These are phyloP conservation scores for Mycena latifolia DNA, from an alignment of 768 basidiomycete species.

Conservation along the genomic window DNA sequence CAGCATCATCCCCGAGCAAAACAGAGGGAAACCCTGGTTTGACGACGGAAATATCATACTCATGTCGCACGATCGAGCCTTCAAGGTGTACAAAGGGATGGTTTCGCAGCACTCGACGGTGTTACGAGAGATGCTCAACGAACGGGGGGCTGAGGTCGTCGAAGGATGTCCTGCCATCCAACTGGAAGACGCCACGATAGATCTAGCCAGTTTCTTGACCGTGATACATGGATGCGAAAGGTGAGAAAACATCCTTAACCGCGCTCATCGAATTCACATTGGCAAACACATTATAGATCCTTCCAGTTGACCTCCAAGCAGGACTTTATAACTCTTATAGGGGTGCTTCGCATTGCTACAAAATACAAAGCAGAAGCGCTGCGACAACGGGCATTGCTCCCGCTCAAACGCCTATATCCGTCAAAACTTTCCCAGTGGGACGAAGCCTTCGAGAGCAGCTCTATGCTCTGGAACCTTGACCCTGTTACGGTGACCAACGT, in stretches of 20 bases:
- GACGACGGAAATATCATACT: slow-evolving; percentile 32
- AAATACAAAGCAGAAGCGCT: slow-evolving; percentile 32
- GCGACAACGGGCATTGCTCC: slow-evolving; percentile 30
- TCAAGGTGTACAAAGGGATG: slow-evolving; percentile 40
- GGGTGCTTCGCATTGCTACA: slow-evolving; percentile 34
- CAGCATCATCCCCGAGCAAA: slow-evolving; percentile 32
- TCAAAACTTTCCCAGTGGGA: slow-evolving; percentile 32
- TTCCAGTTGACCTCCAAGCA: slow-evolving; percentile 24
- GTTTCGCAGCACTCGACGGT: slow-evolving; percentile 41
- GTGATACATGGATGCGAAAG: slow-evolving; percentile 33
- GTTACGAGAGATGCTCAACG: slow-evolving; percentile 40
- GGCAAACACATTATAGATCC: slow-evolving; percentile 4
- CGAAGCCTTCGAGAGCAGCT: slow-evolving; percentile 28
- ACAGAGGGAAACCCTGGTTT: slow-evolving; percentile 30
- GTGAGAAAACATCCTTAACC: not conserved
- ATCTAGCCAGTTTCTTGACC: slow-evolving; percentile 25
- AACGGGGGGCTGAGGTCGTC: not conserved
- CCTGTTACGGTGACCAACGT: slow-evolving; percentile 27
- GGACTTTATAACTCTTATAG: slow-evolving; percentile 18
- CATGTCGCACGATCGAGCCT: slow-evolving; percentile 21
- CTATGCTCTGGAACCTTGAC: slow-evolving; percentile 31
- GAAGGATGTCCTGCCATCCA: slow-evolving; percentile 31
- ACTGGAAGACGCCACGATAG: slow-evolving; percentile 22
- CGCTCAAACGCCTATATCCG: slow-evolving; percentile 27
- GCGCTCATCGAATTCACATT: not conserved